These are phyloP conservation scores for Salvia sclarea DNA, from an alignment of 305 asterid species.

Conservation along the genomic window DNA sequence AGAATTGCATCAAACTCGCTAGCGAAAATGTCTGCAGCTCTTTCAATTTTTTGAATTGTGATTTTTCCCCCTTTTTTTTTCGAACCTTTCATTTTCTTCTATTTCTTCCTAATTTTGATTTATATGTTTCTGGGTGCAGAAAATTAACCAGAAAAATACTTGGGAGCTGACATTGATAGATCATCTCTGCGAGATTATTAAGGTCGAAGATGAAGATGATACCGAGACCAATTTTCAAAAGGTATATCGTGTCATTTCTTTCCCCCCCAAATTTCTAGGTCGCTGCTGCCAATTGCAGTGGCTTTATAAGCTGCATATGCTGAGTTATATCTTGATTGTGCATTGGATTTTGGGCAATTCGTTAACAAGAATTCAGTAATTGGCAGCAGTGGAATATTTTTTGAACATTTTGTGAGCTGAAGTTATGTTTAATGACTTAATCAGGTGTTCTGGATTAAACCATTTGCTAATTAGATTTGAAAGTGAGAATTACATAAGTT, in stretches of 20 bases:
- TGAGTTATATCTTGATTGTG: not conserved
- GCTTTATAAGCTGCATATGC: not conserved
- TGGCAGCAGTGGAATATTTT: not conserved
- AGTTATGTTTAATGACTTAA: not conserved
- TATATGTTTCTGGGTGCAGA: constrained; percentile 48
- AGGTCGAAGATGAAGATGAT: constrained; percentile 82
- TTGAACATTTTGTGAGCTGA: constrained; percentile 3
- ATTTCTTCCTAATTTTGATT: too few species aligned
- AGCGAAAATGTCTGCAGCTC: constrained; percentile 86
- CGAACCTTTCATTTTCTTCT: too few species aligned
- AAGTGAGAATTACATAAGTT: not conserved
- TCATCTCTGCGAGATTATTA: constrained; percentile 77
- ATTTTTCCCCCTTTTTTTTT: not conserved
- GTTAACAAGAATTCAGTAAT: not conserved
- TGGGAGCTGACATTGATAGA: constrained; percentile 96
- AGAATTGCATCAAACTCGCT: constrained; percentile 94
- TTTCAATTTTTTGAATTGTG: not conserved
- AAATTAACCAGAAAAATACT: constrained; percentile 92
- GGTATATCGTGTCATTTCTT: constrained; percentile 52
- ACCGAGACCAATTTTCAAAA: constrained; percentile 92
- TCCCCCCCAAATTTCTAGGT: too few species aligned
- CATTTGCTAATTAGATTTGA: not conserved
- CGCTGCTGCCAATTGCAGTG: not conserved
- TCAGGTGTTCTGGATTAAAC: not conserved
- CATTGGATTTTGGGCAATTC: constrained; percentile 15